Evolutionary conservation across 495 filamentous ascomycete genomes (phyloP).

Genomic region (Penicillium arizonense): DNA sequence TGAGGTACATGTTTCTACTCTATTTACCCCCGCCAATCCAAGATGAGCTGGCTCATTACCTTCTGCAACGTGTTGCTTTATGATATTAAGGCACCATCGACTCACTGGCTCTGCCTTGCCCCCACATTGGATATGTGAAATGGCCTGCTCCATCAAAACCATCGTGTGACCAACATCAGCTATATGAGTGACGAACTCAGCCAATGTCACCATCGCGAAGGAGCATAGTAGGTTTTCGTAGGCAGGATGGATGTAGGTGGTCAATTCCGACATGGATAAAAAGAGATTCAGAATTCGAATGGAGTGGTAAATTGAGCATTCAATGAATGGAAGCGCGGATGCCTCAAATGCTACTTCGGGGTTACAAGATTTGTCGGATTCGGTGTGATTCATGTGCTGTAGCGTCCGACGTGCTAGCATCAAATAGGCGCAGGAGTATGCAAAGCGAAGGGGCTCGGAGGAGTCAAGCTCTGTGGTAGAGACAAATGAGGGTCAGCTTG

Average conservation of each 20-base stretch:
- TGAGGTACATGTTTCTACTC: neutral
- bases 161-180: slow-evolving; percentile 2
- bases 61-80: slow-evolving; percentile 13
- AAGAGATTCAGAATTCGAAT: slow-evolving; percentile 6
- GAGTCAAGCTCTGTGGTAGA: slow-evolving; percentile 14
- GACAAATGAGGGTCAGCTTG: too few species aligned
- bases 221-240: slow-evolving; percentile 18
- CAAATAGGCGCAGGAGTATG: slow-evolving; percentile 16
- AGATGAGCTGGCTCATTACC: neutral
- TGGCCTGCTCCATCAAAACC: slow-evolving; percentile 10
- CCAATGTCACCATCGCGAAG: slow-evolving; percentile 18
- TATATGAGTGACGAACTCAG: slow-evolving; percentile 11
- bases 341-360: neutral
- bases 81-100: slow-evolving; percentile 16
- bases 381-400: slow-evolving; percentile 4
- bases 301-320: slow-evolving; percentile 8
- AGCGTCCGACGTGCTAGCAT: slow-evolving; percentile 17
- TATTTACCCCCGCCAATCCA: neutral
- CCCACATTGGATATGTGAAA: slow-evolving; percentile 19
- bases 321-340: slow-evolving; percentile 1
- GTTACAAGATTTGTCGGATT: neutral
- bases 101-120: slow-evolving; percentile 21
- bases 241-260: slow-evolving; percentile 14
- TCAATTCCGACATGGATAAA: slow-evolving; percentile 15
- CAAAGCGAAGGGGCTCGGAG: slow-evolving; percentile 17